Evolutionary conservation across 305 asterid genomes (phyloP), one percentile per base, ranked within the genome.

Genomic region (Stenogyne calaminthoides): DNA sequence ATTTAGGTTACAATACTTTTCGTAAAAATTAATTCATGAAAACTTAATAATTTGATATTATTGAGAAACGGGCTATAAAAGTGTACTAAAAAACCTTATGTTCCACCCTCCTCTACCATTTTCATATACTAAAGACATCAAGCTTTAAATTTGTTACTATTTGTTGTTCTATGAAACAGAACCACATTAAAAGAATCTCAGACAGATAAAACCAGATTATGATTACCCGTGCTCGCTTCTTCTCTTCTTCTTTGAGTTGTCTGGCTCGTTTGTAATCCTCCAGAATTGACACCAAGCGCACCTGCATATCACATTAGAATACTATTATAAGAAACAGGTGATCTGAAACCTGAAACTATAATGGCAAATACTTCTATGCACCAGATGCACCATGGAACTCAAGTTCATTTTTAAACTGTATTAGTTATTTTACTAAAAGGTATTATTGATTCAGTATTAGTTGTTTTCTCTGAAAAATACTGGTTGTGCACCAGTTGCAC

Each of bases 261-360:
- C 99, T 88, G 71, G 88, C 78, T 75, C 77, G 84, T 80, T 90
- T 94, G 88, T 92, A 94, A 78, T 92, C 98, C 83, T 85, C 97
- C 78, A 94, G 78, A 76, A 88, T 88, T 25, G 98, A 90, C 56
- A 90, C 96, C 87, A 94, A 78, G 2, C 95, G 91, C 80, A 81
- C 99, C 99, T 94, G 87, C 72, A 70, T 47, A 59, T 36, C 44
- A 64, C 64, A 70, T 69, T 44, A 51, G 71, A 27, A 42, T 46
- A 64, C 40, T 32, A 76, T 54, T 46, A 37, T 37, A 37, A 2
- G 42, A 37, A 37, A 7, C 10, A 7, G 42, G 1, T 37, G 1
- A 37, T 1, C 42, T 37, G 42, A 37, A 37, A 37, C 10, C 40
- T 37, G 11, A 37, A 37, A 37, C 3, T 37, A 32, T 32, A 32